These are phyloP conservation scores for Leccinum uliginosum DNA, from an alignment of 768 basidiomycete species.

Conservation along the genomic window DNA sequence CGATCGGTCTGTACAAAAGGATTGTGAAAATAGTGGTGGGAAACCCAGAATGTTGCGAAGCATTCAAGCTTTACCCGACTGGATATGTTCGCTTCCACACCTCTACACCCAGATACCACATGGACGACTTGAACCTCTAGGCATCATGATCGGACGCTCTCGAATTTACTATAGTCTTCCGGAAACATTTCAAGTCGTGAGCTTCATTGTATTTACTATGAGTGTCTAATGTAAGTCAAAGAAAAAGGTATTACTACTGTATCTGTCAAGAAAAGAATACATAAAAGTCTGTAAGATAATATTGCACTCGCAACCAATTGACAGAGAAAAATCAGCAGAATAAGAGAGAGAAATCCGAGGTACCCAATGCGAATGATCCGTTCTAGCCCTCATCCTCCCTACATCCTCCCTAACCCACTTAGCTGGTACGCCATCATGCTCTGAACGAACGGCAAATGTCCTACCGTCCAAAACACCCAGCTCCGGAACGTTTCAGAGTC, in stretches of 20 bases:
- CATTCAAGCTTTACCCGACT: constrained; percentile 3
- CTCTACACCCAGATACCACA: constrained; percentile 16
- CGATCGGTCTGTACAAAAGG: constrained; percentile 11
- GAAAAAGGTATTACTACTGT: background rate
- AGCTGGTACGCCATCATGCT: constrained; percentile 15
- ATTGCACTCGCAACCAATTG: background rate
- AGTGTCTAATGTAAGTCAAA: background rate
- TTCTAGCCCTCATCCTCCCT: background rate
- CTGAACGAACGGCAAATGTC: constrained; percentile 15
- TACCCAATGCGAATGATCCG: background rate
- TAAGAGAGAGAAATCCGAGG: background rate
- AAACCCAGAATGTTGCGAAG: constrained; percentile 3
- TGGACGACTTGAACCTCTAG: constrained; percentile 12
- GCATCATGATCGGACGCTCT: background rate
- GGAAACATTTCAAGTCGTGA: background rate
- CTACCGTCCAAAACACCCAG: constrained; percentile 20
- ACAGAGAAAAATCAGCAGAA: background rate
- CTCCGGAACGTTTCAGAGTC: constrained; percentile 26
- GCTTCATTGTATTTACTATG: background rate
- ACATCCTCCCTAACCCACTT: constrained; percentile 22
- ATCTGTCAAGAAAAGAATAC: background rate
- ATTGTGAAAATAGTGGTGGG: constrained; percentile 19
- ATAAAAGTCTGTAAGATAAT: background rate
- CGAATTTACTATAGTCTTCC: background rate
- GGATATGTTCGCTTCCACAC: constrained; percentile 23